phyloP scores from a whole-genome alignment of 352 stramenopile genomes.

The Pythium biforme region DNA sequence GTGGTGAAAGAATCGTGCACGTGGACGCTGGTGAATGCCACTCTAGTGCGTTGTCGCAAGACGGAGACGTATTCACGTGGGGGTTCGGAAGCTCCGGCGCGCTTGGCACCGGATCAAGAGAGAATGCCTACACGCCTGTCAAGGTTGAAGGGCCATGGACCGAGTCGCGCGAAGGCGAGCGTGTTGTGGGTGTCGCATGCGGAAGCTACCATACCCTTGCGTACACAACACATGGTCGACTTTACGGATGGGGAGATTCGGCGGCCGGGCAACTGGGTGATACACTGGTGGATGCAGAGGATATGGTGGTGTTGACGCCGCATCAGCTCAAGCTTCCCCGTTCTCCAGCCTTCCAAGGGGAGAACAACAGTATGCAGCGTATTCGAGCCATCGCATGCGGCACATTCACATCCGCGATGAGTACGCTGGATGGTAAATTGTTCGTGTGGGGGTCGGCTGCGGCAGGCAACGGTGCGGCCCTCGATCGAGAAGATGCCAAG shows the following conservation, averaged over 20 bases:
- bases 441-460: conserved; percentile 72
- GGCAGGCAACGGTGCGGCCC: conserved; percentile 59
- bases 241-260: conserved; percentile 82
- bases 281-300: conserved; percentile 37
- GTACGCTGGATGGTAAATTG: conserved; percentile 51
- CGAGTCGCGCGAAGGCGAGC: conserved; percentile 9
- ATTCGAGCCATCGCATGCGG: conserved; percentile 57
- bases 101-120: conserved; percentile 56
- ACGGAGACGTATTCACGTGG: conserved; percentile 83
- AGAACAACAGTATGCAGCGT: conserved; percentile 15
- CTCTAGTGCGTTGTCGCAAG: conserved; percentile 56
- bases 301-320: conserved; percentile 59
- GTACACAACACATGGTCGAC: conserved; percentile 37
- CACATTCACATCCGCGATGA: conserved; percentile 61
- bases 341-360: conserved; percentile 23
- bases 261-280: conserved; percentile 67
- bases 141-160: conserved; percentile 39
- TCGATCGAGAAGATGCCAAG: conserved; percentile 53
- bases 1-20: conserved; percentile 36
- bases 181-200: conserved; percentile 50
- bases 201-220: conserved; percentile 77
- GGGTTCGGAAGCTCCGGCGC: conserved; percentile 82
- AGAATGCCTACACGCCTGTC: conserved; percentile 53
- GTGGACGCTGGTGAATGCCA: conserved; percentile 83
- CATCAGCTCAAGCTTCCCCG: conserved; percentile 38